Evolutionary conservation across 371 early-diverging fungal species (phyloP), one percentile per base, ranked within the genome.

Genomic region (Mucor indicus): DNA sequence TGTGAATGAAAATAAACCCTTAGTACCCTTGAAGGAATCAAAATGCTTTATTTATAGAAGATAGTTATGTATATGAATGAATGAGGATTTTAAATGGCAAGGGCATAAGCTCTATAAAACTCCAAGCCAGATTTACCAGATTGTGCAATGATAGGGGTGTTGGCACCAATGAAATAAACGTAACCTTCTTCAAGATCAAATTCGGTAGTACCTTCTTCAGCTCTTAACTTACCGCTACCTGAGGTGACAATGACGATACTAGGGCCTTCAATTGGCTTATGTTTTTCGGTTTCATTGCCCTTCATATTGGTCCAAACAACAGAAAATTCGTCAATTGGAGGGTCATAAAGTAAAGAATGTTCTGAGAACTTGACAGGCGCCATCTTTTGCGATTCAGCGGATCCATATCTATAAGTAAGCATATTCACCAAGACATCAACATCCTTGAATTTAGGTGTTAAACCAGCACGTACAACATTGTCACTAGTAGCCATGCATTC

Each of bases 401-500:
- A 73, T 3, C 89, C 89, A 57, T 85, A 77, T 48, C 84, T 84
- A 61, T 96, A 98, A 8, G 98, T 95, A 37, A 97, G 76, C 95
- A 96, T 97, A 16, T 80, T 63, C 1, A 92, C 86, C 19, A 98
- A 78, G 3, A 95, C 93, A 16, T 84, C 73, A 16, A 98, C 96
- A 67, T 98, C 98, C 73, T 93, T 93, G 67, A 93, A 90, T 69
- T 98, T 98, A n/a, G 98, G 98, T 7, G 98, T 98, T 44, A 98
- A 66, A 5, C 98, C 98, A 3, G 97, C 92, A 23, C 98, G 89
- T 3, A 98, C 92, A 1, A 98, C 98, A 61, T 98, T 98, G 67
- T 98, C 98, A 46, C 89, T 88, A 5, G 95, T 84, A 3, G 98
- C 98, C 98, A 98, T 98, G 67, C 96, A 97, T 69, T 98, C 98